Evolutionary conservation across 495 filamentous ascomycete genomes (phyloP).

Genomic region (Annulohypoxylon maeteangense): DNA sequence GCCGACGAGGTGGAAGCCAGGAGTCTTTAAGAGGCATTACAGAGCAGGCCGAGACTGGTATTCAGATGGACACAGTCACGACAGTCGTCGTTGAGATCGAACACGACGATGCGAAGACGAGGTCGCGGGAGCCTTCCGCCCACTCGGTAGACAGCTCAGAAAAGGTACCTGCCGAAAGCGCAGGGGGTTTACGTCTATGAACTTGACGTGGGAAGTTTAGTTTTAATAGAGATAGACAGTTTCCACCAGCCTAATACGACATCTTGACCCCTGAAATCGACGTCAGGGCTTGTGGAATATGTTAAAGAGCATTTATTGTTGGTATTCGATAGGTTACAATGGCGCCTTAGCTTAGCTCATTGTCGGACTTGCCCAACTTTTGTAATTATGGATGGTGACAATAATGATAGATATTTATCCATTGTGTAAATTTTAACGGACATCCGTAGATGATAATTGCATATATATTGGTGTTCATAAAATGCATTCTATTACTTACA

Average conservation of each 20-base stretch:
- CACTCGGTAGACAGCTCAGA: slow-evolving; percentile 36
- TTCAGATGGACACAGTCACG: slow-evolving; percentile 58
- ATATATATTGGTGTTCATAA: background rate
- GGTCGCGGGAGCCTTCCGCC: slow-evolving; percentile 33
- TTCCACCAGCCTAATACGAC: too few relatives aligned
- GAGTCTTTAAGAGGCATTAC: slow-evolving; percentile 49
- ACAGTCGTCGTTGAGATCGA: slow-evolving; percentile 52
- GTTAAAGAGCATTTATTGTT: too few relatives aligned
- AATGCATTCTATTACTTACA: too few relatives aligned
- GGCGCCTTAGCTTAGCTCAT: too few relatives aligned
- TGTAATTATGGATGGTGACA: too few relatives aligned
- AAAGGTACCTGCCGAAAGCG: slow-evolving; percentile 16
- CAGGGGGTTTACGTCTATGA: slow-evolving; percentile 29
- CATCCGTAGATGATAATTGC: background rate
- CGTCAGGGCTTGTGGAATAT: too few relatives aligned
- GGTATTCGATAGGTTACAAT: too few relatives aligned
- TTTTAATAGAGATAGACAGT: too few relatives aligned
- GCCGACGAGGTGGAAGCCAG: slow-evolving; percentile 45
- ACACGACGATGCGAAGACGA: slow-evolving; percentile 24
- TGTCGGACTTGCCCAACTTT: too few relatives aligned
- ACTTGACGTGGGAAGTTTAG: too few relatives aligned
- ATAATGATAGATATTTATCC: too few relatives aligned
- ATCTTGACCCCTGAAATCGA: too few relatives aligned
- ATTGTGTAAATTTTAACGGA: background rate
- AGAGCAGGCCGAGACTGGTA: slow-evolving; percentile 46